phyloP scores from a whole-genome alignment of 108 stramenopile species.

The Cylindrotheca closterium region DNA sequence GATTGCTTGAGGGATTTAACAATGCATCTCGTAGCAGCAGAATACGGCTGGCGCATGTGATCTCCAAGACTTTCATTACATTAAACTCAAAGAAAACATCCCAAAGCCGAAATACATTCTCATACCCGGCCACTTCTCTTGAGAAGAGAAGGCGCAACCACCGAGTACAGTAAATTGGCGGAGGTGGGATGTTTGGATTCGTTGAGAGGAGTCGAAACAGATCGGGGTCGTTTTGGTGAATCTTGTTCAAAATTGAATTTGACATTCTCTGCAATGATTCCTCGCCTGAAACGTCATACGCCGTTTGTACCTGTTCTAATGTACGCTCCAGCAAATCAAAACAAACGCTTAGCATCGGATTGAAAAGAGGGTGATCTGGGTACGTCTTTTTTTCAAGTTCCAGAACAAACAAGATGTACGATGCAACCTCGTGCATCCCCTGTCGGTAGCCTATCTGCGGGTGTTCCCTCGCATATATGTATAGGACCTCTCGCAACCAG shows the following conservation, averaged over 20 bases:
- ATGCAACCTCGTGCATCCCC: conserved; percentile 87
- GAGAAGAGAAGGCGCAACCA: conserved; percentile 83
- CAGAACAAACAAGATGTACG: conserved; percentile 59
- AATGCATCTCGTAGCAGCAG: conserved; percentile 50
- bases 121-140: conserved; percentile 51
- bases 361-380: conserved; percentile 35
- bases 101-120: conserved; percentile 49
- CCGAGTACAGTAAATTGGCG: conserved; percentile 59
- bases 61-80: conserved; percentile 62
- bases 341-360: conserved; percentile 31
- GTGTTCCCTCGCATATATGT: conserved; percentile 50
- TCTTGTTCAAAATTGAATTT: conserved; percentile 51
- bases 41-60: conserved; percentile 64
- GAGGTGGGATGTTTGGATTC: conserved; percentile 37
- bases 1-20: conserved; percentile 43
- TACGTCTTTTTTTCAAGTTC: conserved; percentile 58
- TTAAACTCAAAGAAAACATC: conserved; percentile 54
- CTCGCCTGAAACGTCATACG: conserved; percentile 63
- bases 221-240: conserved; percentile 53
- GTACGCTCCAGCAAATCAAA: conserved; percentile 60
- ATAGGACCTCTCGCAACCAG: conserved; percentile 35
- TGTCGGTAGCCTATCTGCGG: conserved; percentile 77
- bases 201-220: conserved; percentile 41
- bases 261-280: conserved; percentile 45
- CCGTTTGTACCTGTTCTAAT: conserved; percentile 50